Conservation (phyloP, 371 early-diverging fungal genomes). For the Mucor racemosus region DNA sequence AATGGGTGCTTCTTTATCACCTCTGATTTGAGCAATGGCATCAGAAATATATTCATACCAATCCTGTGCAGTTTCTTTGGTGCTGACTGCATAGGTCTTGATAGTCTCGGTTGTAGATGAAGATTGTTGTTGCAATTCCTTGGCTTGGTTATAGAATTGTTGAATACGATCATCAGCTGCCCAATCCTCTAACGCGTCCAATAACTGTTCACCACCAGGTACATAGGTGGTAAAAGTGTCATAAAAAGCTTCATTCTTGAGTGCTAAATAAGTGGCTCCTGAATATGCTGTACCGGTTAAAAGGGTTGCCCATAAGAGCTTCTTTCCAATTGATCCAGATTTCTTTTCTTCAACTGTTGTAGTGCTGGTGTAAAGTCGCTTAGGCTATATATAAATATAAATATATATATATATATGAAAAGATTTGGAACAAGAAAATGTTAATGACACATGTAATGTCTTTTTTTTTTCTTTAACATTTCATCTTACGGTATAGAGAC, state of each 20-base stretch:
- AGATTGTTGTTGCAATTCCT: slow-evolving; percentile 30
- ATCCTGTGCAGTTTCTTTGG: slow-evolving; percentile 42
- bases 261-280: slow-evolving; percentile 47
- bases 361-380: slow-evolving; percentile 22
- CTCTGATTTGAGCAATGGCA: slow-evolving; percentile 40
- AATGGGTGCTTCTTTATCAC: slow-evolving; percentile 33
- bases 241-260: slow-evolving; percentile 50
- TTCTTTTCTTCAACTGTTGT: slow-evolving; percentile 7
- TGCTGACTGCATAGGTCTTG: slow-evolving; percentile 23
- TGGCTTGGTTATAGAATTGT: slow-evolving; percentile 29
- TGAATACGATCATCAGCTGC: slow-evolving; percentile 32
- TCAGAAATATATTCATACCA: slow-evolving; percentile 45
- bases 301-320: slow-evolving; percentile 36
- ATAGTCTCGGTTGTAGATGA: slow-evolving; percentile 18
- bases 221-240: slow-evolving; percentile 52
- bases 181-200: slow-evolving; percentile 48
- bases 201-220: slow-evolving; percentile 47
- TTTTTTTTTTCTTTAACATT: not conserved
- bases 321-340: slow-evolving; percentile 35
- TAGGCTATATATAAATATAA: too few species aligned
- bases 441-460: not conserved
- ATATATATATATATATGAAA: not conserved
- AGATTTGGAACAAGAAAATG: not conserved
- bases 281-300: slow-evolving; percentile 39
- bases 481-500: slow-evolving; percentile 20